Evolutionary conservation across 345 rosid genomes (phyloP), one percentile per base, ranked within the genome.

Genomic region (Punica granatum): DNA sequence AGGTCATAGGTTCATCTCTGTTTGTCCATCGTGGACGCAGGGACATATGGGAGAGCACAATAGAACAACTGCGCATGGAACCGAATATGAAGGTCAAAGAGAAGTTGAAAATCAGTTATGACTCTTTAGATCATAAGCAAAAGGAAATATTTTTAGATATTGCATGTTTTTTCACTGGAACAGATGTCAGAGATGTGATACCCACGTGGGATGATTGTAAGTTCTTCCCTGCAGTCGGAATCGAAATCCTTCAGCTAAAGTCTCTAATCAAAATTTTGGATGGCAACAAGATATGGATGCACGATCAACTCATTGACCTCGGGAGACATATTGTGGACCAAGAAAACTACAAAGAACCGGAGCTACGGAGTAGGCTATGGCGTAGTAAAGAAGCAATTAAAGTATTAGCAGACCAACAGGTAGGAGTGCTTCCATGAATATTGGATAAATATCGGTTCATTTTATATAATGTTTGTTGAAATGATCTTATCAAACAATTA

Each of bases 321-420:
- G 79, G 75, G 4, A 61, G 58, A 37, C 37, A 64, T 21, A 65
- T 72, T 67, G 67, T 76, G 16, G 33, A 39, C 0, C 19, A 16
- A n/a, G 32, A 58, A 36, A 42, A 6, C 16, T 3, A 2, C 23
- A 42, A 56, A 3, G n/a, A n/a, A n/a, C n/a, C n/a, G n/a, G n/a
- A n/a, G n/a, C n/a, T n/a, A n/a, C n/a, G n/a, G n/a, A 69, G 59
- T 30, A 60, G 80, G 39, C 34, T 76, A 21, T 73, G 76, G 72
- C 5, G 7, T 0, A 54, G 16, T 3, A 7, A 49, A 42, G 74
- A 76, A 19, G 60, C 70, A 18, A 5, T 4, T 18, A 13, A 35
- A 21, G 69, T 69, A 7, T 15, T 72, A n/a, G 13, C 0, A 12
- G n/a, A 18, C 4, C 30, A 60, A 13, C 34, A 10, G 61, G 76